These are phyloP conservation scores for Pseudopithomyces maydicus DNA, from an alignment of 2,329 filamentous ascomycete genomes.

Conservation along the genomic window DNA sequence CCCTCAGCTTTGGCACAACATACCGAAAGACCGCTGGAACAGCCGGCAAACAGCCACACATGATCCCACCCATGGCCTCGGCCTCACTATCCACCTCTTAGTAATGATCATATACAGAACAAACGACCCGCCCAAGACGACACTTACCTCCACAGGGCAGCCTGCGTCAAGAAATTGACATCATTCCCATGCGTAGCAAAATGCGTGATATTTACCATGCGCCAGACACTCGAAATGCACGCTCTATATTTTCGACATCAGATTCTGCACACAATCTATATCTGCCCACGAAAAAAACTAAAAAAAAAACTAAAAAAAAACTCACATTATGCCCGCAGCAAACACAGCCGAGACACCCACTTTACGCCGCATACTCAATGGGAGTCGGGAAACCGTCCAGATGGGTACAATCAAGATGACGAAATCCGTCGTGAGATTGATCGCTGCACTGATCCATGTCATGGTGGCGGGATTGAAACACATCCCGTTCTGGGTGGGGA, in stretches of 20 bases:
- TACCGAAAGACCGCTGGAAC: neutral
- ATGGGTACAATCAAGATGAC: no score
- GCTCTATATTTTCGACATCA: neutral
- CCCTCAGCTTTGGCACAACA: neutral
- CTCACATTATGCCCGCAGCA: neutral
- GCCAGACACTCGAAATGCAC: neutral
- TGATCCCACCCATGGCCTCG: neutral
- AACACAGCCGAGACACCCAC: neutral
- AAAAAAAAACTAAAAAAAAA: no score
- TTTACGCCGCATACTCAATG: neutral
- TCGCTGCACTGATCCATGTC: no score
- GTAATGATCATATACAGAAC: neutral
- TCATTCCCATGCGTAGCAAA: neutral
- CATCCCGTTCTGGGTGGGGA: neutral
- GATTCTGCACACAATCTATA: neutral
- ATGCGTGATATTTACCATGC: neutral
- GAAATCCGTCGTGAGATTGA: no score
- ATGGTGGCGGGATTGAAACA: neutral
- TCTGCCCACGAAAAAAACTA: no score
- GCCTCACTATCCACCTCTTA: neutral
- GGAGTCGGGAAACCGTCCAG: neutral
- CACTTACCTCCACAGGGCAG: neutral
- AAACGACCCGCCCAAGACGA: neutral
- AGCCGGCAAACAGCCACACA: neutral
- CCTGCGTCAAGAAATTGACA: neutral